Evolutionary conservation across 2,329 filamentous ascomycete species (phyloP).

Genomic region (Triangularia setosa): DNA sequence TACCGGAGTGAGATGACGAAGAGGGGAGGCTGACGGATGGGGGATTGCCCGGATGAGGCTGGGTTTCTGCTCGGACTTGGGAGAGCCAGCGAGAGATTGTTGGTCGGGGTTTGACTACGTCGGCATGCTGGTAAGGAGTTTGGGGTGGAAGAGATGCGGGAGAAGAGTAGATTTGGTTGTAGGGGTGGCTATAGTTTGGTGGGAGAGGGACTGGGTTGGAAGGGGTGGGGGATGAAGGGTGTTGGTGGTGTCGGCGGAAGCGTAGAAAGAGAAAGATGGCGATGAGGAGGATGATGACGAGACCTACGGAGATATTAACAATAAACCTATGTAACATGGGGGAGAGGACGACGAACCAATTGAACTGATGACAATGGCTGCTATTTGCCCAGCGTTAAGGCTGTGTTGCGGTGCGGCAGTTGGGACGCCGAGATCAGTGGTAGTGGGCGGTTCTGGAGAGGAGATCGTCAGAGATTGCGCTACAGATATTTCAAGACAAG

Average conservation of each 20-base stretch:
- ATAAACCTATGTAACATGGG: background rate
- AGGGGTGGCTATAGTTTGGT: conserved; percentile 2
- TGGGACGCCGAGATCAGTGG: background rate
- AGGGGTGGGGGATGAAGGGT: background rate
- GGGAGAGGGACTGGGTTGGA: background rate
- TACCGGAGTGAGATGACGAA: background rate
- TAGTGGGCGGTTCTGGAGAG: background rate
- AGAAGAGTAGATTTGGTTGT: conserved; percentile 28
- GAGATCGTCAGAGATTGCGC: no score
- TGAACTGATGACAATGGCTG: background rate
- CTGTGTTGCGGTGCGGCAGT: background rate
- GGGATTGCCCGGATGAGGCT: background rate
- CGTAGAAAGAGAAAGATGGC: background rate
- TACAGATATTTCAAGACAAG: no score
- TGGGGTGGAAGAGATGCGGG: conserved; percentile 49
- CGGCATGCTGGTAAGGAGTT: conserved; percentile 21
- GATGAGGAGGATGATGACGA: background rate
- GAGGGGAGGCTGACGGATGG: background rate
- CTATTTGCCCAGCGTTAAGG: background rate
- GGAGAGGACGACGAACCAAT: background rate
- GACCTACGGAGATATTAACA: background rate
- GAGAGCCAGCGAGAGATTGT: background rate
- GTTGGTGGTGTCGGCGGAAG: background rate
- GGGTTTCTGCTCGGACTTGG: background rate
- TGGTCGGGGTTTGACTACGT: background rate